phyloP scores from a whole-genome alignment of 1,284 basidiomycete genomes.

The Puccinia polysora region DNA sequence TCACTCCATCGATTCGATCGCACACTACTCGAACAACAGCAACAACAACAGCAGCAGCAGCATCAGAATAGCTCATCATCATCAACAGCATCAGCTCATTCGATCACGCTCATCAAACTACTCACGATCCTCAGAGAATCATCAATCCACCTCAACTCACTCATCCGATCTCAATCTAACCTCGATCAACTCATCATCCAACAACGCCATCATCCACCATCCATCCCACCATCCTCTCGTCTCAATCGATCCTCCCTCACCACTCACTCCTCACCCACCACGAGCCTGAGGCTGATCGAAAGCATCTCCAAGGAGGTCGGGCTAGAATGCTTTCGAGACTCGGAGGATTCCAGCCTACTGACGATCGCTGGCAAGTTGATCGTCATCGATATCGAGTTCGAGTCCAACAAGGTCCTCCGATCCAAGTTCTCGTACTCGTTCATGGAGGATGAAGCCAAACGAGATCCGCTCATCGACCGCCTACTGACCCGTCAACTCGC shows the following conservation, averaged over 20 bases:
- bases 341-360: conserved; percentile 33
- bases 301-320: not conserved
- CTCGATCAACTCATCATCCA: no score
- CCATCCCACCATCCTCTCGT: conserved; percentile 3
- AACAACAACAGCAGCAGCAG: no score
- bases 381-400: conserved; percentile 39
- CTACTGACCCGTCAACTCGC: conserved; percentile 3
- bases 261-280: not conserved
- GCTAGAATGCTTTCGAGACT: conserved; percentile 26
- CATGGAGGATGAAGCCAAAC: conserved; percentile 29
- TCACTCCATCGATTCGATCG: not conserved
- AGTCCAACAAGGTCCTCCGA: not conserved
- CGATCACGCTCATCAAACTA: conserved; percentile 12
- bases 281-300: conserved; percentile 11
- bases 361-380: conserved; percentile 38
- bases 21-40: not conserved
- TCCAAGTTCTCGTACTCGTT: conserved; percentile 38
- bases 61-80: no score
- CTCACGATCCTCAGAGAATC: conserved; percentile 17
- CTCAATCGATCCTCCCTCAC: not conserved
- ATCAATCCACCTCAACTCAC: conserved; percentile 19
- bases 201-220: conserved; percentile 16
- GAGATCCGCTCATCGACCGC: conserved; percentile 12
- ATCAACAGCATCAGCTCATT: not conserved
- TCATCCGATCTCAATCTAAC: conserved; percentile 20